Percentiles rank a stretch among this genome's conserved stretches.
Conservation (phyloP, 441 rosid genomes). For the Gossypium aridum region DNA sequence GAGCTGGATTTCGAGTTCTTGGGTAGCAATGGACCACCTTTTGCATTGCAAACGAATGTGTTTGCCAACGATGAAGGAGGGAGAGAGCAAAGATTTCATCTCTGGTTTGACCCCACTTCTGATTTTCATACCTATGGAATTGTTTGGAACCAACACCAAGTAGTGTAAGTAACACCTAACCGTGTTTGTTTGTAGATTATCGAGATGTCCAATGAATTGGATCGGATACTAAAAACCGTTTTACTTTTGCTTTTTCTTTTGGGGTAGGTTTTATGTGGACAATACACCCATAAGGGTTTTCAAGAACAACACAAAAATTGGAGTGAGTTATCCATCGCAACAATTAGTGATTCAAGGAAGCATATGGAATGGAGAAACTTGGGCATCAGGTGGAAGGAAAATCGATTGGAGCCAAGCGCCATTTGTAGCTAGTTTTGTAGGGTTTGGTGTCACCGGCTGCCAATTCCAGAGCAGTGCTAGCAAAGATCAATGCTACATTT, state of each 20-base stretch:
- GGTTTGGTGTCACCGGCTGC: neutral
- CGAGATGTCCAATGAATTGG: neutral
- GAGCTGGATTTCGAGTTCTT: slow-evolving; percentile 41
- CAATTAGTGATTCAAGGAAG: neutral
- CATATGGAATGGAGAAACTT: slow-evolving; percentile 5
- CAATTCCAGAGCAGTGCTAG: neutral
- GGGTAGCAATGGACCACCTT: slow-evolving; percentile 30
- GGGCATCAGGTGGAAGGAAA: neutral
- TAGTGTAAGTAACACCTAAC: slow-evolving; percentile 20
- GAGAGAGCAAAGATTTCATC: slow-evolving; percentile 32
- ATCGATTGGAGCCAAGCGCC: neutral
- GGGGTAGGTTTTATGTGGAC: slow-evolving; percentile 2
- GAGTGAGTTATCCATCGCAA: neutral
- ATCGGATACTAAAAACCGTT: neutral
- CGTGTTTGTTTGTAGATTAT: neutral
- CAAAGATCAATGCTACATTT: neutral
- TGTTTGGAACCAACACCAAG: slow-evolving; percentile 29
- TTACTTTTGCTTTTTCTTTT: neutral
- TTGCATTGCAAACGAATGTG: slow-evolving; percentile 33
- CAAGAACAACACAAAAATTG: neutral
- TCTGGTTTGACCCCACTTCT: slow-evolving; percentile 44
- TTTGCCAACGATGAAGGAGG: slow-evolving; percentile 26
- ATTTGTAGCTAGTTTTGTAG: neutral
- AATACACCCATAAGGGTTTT: neutral
- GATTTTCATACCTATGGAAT: slow-evolving; percentile 32